Evolutionary conservation across 108 stramenopile species (phyloP), one percentile per base, ranked within the genome.

Genomic region (Nannochloropsis oceanica): DNA sequence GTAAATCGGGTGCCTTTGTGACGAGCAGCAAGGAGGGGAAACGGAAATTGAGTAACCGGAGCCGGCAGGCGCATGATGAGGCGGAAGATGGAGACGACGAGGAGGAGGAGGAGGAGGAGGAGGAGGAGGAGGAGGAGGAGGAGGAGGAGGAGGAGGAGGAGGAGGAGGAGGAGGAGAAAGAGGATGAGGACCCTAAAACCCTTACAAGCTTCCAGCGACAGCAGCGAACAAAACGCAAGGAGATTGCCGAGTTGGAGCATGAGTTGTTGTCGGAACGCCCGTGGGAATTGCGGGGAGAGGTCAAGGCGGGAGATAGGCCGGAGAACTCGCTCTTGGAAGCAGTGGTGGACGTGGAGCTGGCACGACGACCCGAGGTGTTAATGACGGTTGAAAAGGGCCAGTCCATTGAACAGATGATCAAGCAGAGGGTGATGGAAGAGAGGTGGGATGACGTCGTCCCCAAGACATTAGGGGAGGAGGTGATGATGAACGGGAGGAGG

Each of bases 391-490:
- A 97, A 84, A 93, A 93, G 34, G 95, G 97, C 12, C 91, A 86
- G 50, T 88, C 91, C 26, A 87, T 99, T 26, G 96, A 98, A 84
- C 96, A 96, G 34, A 85, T 94, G 46, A 99, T 99, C 83, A 95
- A 94, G 79, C 90, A 93, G 82, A 92, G 98, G 22, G 96, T 97
- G 85, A 43, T 96, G 25, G 95, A 93, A 5, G 95, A 95, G 79
- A 95, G 96, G 88, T 99, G 95, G 94, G 98, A 99, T 85, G 96
- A 99, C 87, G 96, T 98, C 42, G 90, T 94, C 80, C 91, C 96
- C 26, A 95, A 96, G 80, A n/a, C 80, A 7, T 83, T 26, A 43
- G 83, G 82, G 96, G 96, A 44, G 88, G 93, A 9, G 95, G 96
- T 0, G 96, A 99, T 90, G 94, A 97, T 10, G 95, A 95, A 83